phyloP scores from a whole-genome alignment of 345 rosid genomes.

The Punica granatum region DNA sequence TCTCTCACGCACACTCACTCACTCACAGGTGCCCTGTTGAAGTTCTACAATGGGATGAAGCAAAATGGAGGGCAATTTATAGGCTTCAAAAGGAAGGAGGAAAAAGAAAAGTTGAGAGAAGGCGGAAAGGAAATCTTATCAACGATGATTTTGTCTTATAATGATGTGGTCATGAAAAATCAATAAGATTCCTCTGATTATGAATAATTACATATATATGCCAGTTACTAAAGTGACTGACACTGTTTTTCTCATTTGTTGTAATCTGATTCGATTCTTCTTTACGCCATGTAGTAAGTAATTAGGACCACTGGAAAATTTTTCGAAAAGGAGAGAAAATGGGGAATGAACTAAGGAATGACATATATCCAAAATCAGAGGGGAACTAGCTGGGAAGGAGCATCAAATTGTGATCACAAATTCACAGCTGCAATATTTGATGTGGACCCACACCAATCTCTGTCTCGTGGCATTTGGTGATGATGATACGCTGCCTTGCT shows the following conservation, averaged over 20 bases:
- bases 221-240: no score
- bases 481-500: background rate
- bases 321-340: background rate
- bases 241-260: no score
- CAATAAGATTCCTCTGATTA: no score
- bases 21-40: background rate
- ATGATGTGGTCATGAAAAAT: no score
- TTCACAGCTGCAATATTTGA: background rate
- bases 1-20: background rate
- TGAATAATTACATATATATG: no score
- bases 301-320: no score
- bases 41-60: slow-evolving; percentile 14
- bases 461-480: background rate
- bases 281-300: no score
- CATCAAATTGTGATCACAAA: background rate
- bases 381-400: background rate
- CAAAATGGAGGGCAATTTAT: slow-evolving; percentile 37
- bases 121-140: no score
- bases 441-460: background rate
- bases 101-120: background rate
- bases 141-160: no score
- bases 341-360: no score
- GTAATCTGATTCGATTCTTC: no score
- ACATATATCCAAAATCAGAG: background rate
- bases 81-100: slow-evolving; percentile 21